Conservation (phyloP, 1,284 basidiomycete species). For the Sporisorium graminicola region DNA sequence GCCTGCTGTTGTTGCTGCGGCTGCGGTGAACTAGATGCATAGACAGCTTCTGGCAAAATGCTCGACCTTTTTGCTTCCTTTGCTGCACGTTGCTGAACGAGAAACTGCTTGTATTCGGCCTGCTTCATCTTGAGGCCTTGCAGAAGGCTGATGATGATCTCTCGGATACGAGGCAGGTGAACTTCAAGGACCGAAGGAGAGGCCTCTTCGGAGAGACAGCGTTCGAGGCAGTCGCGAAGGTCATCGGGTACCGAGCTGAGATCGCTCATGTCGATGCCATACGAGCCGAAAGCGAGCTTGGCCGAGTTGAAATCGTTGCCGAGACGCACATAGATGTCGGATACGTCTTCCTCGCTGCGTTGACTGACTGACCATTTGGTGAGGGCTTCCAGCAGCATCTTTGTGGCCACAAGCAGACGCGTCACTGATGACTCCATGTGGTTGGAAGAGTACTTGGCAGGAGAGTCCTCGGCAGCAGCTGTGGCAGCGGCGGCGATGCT, state of each 20-base stretch:
- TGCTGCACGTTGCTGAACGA: slow-evolving; percentile 54
- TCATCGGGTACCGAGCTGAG: slow-evolving; percentile 89
- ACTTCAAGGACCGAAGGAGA: slow-evolving; percentile 85
- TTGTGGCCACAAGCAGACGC: slow-evolving; percentile 91
- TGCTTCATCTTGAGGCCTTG: slow-evolving; percentile 94
- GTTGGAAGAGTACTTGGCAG: slow-evolving; percentile 52
- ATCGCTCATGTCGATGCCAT: slow-evolving; percentile 92
- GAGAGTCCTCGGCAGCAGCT: slow-evolving; percentile 14
- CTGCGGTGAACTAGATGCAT: slow-evolving; percentile 23
- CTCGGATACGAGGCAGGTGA: slow-evolving; percentile 89
- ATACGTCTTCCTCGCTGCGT: slow-evolving; percentile 85
- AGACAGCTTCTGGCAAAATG: slow-evolving; percentile 12
- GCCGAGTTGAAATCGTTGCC: slow-evolving; percentile 98
- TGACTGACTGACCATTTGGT: slow-evolving; percentile 76
- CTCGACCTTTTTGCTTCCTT: slow-evolving; percentile 34
- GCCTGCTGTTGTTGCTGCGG: slow-evolving; percentile 11
- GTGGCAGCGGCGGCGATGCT: slow-evolving; percentile 1
- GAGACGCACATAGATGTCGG: slow-evolving; percentile 94
- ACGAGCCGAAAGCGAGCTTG: slow-evolving; percentile 85
- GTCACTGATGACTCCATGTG: slow-evolving; percentile 91
- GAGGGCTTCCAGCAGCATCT: slow-evolving; percentile 89
- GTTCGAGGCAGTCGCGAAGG: slow-evolving; percentile 87
- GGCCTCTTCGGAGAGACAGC: slow-evolving; percentile 90
- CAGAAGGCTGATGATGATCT: slow-evolving; percentile 91
- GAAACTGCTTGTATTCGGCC: slow-evolving; percentile 75